These are phyloP conservation scores for Flaveria trinervia DNA, from an alignment of 129 eudicot species.

Conservation along the genomic window DNA sequence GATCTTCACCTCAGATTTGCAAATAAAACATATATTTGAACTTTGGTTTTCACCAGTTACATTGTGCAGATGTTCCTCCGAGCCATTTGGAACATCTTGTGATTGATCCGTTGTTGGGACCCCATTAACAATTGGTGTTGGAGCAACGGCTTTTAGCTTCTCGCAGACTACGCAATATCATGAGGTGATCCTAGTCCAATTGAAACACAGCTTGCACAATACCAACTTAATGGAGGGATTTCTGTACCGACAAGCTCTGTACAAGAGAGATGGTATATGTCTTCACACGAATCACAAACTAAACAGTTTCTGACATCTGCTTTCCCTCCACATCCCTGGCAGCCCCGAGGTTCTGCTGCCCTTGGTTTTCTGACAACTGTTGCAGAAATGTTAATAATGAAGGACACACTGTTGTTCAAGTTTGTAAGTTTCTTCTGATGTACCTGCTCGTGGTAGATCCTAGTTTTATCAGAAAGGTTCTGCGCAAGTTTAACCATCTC, in stretches of 20 bases:
- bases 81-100: constrained; percentile 43
- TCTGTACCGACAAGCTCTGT: constrained; percentile 52
- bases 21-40: constrained; percentile 47
- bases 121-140: not conserved
- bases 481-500: constrained; percentile 67
- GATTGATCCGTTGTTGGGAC: constrained; percentile 1
- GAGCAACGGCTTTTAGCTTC: constrained; percentile 40
- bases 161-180: constrained; percentile 71
- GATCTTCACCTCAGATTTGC: constrained; percentile 40
- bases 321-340: constrained; percentile 58
- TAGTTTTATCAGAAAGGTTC: constrained; percentile 58
- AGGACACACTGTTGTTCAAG: not conserved
- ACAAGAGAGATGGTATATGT: constrained; percentile 69
- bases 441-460: constrained; percentile 60
- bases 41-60: constrained; percentile 33
- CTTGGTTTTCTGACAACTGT: constrained; percentile 47
- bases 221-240: constrained; percentile 72
- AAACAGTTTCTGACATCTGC: constrained; percentile 56
- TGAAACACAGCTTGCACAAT: constrained; percentile 60
- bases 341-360: constrained; percentile 42
- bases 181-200: constrained; percentile 60
- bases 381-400: constrained; percentile 2
- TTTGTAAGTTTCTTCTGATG: constrained; percentile 8
- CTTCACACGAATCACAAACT: constrained; percentile 91
- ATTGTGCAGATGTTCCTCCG: constrained; percentile 16